phyloP scores from a whole-genome alignment of 805 yeast species.

The Barnettozyma wickerhamii region DNA sequence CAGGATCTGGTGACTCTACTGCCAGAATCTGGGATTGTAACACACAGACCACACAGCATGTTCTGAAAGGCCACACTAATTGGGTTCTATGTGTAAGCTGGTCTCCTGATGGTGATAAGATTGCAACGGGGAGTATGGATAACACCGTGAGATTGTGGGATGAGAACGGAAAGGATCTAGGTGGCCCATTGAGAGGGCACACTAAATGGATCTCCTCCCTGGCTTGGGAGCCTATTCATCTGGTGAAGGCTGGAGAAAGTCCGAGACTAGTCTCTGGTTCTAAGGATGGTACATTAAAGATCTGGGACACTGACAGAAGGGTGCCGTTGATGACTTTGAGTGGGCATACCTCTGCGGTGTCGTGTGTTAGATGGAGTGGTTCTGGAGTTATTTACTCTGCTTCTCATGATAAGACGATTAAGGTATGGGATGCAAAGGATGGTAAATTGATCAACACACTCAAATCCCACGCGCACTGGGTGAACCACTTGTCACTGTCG shows the following conservation, averaged over 20 bases:
- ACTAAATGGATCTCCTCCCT: constrained; percentile 84
- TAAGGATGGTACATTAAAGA: constrained; percentile 82
- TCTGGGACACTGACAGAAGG: constrained; percentile 83
- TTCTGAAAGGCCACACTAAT: constrained; percentile 79
- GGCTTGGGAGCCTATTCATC: constrained; percentile 92
- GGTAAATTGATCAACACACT: constrained; percentile 79
- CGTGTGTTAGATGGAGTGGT: constrained; percentile 98
- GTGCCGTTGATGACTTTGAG: constrained; percentile 64
- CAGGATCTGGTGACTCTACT: constrained; percentile 95
- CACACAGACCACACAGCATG: constrained; percentile 84
- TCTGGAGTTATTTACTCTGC: constrained; percentile 77
- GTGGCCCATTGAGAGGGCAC: constrained; percentile 77
- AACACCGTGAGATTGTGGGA: constrained; percentile 87
- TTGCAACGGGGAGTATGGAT: constrained; percentile 98
- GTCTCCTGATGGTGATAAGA: constrained; percentile 85
- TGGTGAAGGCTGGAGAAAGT: constrained; percentile 57
- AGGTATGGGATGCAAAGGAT: constrained; percentile 79
- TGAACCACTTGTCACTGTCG: constrained; percentile 86
- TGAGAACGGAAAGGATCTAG: constrained; percentile 65
- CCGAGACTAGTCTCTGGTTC: constrained; percentile 83
- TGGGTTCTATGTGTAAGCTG: constrained; percentile 93
- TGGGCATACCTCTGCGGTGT: constrained; percentile 86
- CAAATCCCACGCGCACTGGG: constrained; percentile 96
- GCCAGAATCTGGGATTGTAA: constrained; percentile 97
- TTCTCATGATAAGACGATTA: constrained; percentile 92